Base-by-base conservation (phyloP, 2,329 filamentous ascomycete genomes). In the Paraconiothyrium sp. region DNA sequence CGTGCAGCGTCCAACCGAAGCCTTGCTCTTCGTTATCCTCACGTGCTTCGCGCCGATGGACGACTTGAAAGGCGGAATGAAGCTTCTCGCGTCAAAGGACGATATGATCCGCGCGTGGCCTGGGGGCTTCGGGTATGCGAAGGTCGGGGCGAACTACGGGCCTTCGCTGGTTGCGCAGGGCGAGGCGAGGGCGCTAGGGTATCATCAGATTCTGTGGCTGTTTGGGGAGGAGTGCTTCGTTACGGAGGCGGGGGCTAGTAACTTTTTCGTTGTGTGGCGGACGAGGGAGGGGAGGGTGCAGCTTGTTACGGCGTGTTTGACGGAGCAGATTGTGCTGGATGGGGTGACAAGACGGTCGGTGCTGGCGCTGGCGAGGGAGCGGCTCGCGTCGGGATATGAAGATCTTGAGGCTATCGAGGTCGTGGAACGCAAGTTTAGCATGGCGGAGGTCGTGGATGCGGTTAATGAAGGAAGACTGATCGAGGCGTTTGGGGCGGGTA, bases 141-240 rank as follows among this genome's bases (percentile, higher is more conserved):
- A 97, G 81, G 87, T 97, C 37, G 94, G 94, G 58, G 94, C 94
- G 63, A 97, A 97, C 84, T 97, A 97, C 78, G 94, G 94, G 0
- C 94, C 94, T 20, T 90, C 88, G 22, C 84, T 97, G 57, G 84
- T 92, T 57, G 92, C 92, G 3, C 93, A 93, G 52, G 85, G 85
- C 20, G 91, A 94, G 78, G 94, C 94, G 3, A 83, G 89, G 59
- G 82, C 82, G 11, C 81, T 86, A 44, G 94, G 94, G 0, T 97
- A 89, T 80, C 88, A 94, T 74, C 94, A 97, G 84, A 90, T 97
- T 59, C 86, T 97, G n/a, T 97, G 94, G 94, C 85, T 97, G 54
- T 95, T 97, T 73, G 93, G 93, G 1, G 79, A 87, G 44, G 85
- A 94, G 69, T 87, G 87, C 56, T 87, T 88, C 75, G 93, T 96